A percentile compares a stretch with the other conserved stretches of the same genome.
These are phyloP conservation scores for Adansonia gregorii DNA, from an alignment of 441 rosid species.

Conservation along the genomic window DNA sequence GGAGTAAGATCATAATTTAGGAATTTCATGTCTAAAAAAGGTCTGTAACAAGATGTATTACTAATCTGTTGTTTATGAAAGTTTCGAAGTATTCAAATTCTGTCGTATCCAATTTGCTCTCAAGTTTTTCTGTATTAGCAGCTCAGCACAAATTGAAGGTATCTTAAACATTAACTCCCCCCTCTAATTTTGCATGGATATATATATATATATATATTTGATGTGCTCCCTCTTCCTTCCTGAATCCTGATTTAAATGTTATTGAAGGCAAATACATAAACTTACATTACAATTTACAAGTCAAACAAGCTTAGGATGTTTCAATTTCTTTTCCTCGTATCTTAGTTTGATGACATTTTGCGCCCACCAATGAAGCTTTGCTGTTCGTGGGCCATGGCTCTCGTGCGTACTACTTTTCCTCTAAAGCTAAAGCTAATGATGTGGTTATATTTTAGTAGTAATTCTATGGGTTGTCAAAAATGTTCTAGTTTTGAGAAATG, in stretches of 20 bases:
- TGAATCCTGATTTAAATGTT: too few relatives aligned
- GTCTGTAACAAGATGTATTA: not conserved
- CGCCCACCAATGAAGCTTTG: not conserved
- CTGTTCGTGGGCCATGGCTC: conserved; percentile 14
- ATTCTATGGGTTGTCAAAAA: not conserved
- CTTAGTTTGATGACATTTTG: not conserved
- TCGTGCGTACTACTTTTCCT: not conserved
- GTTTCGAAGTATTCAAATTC: not conserved
- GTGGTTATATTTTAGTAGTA: not conserved
- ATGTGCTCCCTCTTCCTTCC: too few relatives aligned
- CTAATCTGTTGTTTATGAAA: not conserved
- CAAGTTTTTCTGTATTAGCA: not conserved
- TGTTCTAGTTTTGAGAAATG: conserved; percentile 1
- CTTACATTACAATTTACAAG: too few relatives aligned
- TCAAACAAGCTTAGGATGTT: too few relatives aligned
- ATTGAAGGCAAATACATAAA: too few relatives aligned
- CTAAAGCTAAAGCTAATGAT: conserved; percentile 12
- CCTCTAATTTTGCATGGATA: too few relatives aligned
- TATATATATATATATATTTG: too few relatives aligned
- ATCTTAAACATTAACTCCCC: too few relatives aligned
- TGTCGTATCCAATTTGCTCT: not conserved
- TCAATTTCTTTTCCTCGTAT: too few relatives aligned
- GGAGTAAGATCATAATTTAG: not conserved
- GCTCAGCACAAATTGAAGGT: too few relatives aligned
- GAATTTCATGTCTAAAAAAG: not conserved